Base-by-base conservation (phyloP, 129 eudicot genomes). In the Silybum marianum region DNA sequence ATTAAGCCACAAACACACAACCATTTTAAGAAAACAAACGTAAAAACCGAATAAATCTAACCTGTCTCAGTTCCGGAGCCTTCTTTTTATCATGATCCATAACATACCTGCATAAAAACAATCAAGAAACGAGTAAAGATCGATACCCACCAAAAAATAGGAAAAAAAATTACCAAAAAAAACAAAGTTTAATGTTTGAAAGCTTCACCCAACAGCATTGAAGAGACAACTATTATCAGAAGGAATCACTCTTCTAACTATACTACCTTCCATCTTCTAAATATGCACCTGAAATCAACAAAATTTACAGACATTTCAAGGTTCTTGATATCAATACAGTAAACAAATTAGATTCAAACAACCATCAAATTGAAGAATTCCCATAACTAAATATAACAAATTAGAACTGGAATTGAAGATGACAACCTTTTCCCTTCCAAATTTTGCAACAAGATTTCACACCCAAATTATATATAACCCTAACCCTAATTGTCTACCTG, bases 161-260 rank as follows among this genome's bases (percentile, higher is more conserved):
- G 26, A 25, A 44, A 3, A 71, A 62, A 11, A 13, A 19, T 24
- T 24, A 34, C 10, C 13, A 12, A 73, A 69, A 54, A 71, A 18
- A 0, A n/a, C n/a, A 18, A 63, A 68, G 9, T 6, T 5, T 23
- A 44, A 69, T 34, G 74, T 76, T 66, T 46, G 24, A 12, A 75
- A 83, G 42, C 21, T 77, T 86, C 82, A 95, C 99, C 99, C 98
- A 69, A 95, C 95, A 32, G 99, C 98, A 84, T 91, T 95, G 82
- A 95, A 95, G 62, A 95, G 95, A 80, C 99, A 95, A 82, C 99
- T 95, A 74, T 95, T 95, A 82, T 95, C 99, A 0, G 99, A 95
- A 70, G 99, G 99, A 82, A 95, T 91, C 48, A 95, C 98, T 71
- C 99, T 88, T 85, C 98, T 87, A 34, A 93, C 89, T 13, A 93